Conservation (phyloP, 176 grass and related monocot genomes). For the Oryza punctata region DNA sequence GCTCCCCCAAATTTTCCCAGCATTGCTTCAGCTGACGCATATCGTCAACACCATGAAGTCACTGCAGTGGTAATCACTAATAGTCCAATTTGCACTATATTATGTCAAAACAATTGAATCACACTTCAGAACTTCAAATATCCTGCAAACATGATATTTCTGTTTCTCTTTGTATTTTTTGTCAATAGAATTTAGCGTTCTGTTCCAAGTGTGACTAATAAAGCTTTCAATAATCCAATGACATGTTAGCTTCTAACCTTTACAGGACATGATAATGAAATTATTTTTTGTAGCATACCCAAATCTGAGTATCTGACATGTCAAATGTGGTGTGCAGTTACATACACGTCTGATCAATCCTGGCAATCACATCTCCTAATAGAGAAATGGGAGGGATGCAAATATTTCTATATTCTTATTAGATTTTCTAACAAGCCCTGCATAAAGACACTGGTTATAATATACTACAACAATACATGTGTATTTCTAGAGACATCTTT, state of each 20-base stretch:
- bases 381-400: not conserved
- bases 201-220: constrained; percentile 11
- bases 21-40: constrained; percentile 77
- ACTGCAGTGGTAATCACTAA: constrained; percentile 72
- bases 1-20: constrained; percentile 48
- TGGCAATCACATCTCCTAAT: not conserved
- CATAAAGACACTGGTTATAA: constrained; percentile 13
- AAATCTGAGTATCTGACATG: not conserved
- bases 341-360: not conserved
- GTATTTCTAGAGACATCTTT: not conserved
- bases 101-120: constrained; percentile 22
- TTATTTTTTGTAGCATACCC: constrained; percentile 9
- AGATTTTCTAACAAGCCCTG: not conserved
- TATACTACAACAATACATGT: not conserved
- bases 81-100: constrained; percentile 27
- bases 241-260: not conserved
- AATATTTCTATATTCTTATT: constrained; percentile 2
- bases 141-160: constrained; percentile 5
- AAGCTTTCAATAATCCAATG: constrained; percentile 21
- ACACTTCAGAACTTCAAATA: constrained; percentile 6
- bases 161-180: constrained; percentile 2
- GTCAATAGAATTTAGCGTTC: constrained; percentile 11
- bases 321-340: not conserved
- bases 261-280: not conserved
- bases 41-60: constrained; percentile 91